phyloP scores from a whole-genome alignment of 805 yeast genomes.

The Schizosaccharomyces lindneri region DNA sequence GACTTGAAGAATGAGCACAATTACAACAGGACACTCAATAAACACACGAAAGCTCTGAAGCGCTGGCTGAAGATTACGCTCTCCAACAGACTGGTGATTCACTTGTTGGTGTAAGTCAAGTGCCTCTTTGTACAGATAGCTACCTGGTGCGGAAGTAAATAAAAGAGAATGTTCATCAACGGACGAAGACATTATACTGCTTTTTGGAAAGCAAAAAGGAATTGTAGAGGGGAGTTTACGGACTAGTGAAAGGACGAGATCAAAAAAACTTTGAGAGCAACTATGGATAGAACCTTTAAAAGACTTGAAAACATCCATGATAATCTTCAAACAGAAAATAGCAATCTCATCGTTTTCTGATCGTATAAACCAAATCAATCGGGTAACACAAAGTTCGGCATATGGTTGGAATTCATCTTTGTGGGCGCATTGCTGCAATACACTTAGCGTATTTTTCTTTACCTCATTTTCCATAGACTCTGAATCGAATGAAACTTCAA shows the following conservation, averaged over 20 bases:
- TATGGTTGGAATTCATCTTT: slow-evolving; percentile 63
- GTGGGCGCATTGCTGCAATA: slow-evolving; percentile 53
- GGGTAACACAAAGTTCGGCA: slow-evolving; percentile 33
- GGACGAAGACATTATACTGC: no score
- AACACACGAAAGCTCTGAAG: slow-evolving; percentile 70
- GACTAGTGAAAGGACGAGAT: slow-evolving; percentile 49
- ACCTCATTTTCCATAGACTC: background rate
- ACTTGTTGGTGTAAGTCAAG: background rate
- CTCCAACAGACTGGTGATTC: slow-evolving; percentile 13
- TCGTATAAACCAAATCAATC: slow-evolving; percentile 32
- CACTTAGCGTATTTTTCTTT: slow-evolving; percentile 52
- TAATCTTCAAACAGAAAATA: slow-evolving; percentile 63
- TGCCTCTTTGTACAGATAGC: slow-evolving; percentile 8
- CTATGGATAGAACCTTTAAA: slow-evolving; percentile 44
- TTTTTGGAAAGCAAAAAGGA: no score
- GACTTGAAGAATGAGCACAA: slow-evolving; percentile 75
- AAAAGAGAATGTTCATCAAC: no score
- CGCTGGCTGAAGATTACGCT: slow-evolving; percentile 36
- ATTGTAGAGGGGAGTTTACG: slow-evolving; percentile 58
- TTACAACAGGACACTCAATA: slow-evolving; percentile 90
- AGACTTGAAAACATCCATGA: slow-evolving; percentile 65
- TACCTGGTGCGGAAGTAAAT: slow-evolving; percentile 5
- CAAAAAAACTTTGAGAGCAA: slow-evolving; percentile 56
- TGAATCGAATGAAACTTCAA: background rate
- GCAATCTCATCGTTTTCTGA: slow-evolving; percentile 91